Evolutionary conservation across 1,284 basidiomycete genomes (phyloP).

Genomic region (Cystobasidium slooffiae): DNA sequence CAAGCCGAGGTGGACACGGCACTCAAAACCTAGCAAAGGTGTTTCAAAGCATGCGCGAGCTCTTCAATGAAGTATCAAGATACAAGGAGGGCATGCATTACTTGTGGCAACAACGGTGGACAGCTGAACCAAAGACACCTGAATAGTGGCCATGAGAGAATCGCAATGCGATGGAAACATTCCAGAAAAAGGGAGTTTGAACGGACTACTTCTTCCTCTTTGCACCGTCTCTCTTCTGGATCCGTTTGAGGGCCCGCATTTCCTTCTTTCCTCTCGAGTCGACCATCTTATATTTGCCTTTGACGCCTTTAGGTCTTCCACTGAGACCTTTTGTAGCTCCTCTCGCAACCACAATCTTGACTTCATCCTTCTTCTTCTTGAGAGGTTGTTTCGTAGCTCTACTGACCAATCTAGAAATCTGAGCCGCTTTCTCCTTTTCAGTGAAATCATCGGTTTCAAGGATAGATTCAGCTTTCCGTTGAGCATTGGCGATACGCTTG

Average conservation of each 20-base stretch:
- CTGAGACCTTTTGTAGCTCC: slow-evolving; percentile 86
- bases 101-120: too few relatives aligned
- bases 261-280: slow-evolving; percentile 61
- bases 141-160: too few relatives aligned
- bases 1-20: too few relatives aligned
- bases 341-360: slow-evolving; percentile 89
- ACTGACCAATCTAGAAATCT: slow-evolving; percentile 88
- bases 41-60: too few relatives aligned
- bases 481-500: slow-evolving; percentile 84
- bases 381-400: slow-evolving; percentile 64
- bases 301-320: slow-evolving; percentile 93
- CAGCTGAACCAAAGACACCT: too few relatives aligned
- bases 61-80: too few relatives aligned
- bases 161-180: too few relatives aligned
- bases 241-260: slow-evolving; percentile 53
- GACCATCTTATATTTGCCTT: slow-evolving; percentile 81
- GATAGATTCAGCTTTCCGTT: slow-evolving; percentile 95
- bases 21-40: too few relatives aligned
- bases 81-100: too few relatives aligned
- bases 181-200: not conserved
- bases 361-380: slow-evolving; percentile 67
- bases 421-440: slow-evolving; percentile 90
- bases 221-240: slow-evolving; percentile 50
- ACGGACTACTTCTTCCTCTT: slow-evolving; percentile 32
- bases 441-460: slow-evolving; percentile 86